Evolutionary conservation across 805 yeast genomes (phyloP).

Genomic region (Ogataea pini): DNA sequence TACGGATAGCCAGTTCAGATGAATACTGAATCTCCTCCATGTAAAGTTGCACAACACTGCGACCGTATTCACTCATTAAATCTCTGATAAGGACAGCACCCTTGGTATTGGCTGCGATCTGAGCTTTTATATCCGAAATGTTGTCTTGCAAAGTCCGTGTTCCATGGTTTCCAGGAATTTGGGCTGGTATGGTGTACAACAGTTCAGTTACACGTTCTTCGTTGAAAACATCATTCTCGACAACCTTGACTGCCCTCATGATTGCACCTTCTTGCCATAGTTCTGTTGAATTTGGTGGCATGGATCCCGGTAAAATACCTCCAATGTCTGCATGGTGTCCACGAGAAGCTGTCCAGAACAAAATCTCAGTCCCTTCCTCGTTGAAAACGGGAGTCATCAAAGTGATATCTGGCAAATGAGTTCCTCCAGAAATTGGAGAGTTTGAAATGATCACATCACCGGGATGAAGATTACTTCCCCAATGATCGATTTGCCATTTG

Average conservation of each 20-base stretch:
- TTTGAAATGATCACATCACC: conserved; percentile 48
- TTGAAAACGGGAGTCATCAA: conserved; percentile 57
- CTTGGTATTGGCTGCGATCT: conserved; percentile 51
- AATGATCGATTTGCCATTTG: conserved; percentile 38
- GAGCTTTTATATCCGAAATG: conserved; percentile 50
- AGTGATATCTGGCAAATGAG: conserved; percentile 54
- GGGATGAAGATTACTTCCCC: conserved; percentile 40
- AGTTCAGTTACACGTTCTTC: conserved; percentile 48
- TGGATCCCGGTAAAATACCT: conserved; percentile 57
- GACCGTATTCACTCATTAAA: conserved; percentile 44
- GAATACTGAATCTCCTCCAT: conserved; percentile 80
- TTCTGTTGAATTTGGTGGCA: conserved; percentile 55
- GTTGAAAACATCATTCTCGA: conserved; percentile 51
- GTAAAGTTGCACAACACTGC: conserved; percentile 67
- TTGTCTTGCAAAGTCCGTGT: conserved; percentile 56
- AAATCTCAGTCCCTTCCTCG: conserved; percentile 43
- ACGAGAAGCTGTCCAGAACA: conserved; percentile 57
- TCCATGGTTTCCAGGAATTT: conserved; percentile 54
- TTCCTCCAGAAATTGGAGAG: conserved; percentile 47
- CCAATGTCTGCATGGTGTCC: conserved; percentile 69
- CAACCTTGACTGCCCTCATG: conserved; percentile 53
- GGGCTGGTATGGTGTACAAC: conserved; percentile 47
- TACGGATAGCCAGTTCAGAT: conserved; percentile 68
- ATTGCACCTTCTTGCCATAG: conserved; percentile 59
- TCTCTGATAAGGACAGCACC: conserved; percentile 48